These are phyloP conservation scores for Serendipita indica DNA, from an alignment of 768 basidiomycete species.

Conservation along the genomic window DNA sequence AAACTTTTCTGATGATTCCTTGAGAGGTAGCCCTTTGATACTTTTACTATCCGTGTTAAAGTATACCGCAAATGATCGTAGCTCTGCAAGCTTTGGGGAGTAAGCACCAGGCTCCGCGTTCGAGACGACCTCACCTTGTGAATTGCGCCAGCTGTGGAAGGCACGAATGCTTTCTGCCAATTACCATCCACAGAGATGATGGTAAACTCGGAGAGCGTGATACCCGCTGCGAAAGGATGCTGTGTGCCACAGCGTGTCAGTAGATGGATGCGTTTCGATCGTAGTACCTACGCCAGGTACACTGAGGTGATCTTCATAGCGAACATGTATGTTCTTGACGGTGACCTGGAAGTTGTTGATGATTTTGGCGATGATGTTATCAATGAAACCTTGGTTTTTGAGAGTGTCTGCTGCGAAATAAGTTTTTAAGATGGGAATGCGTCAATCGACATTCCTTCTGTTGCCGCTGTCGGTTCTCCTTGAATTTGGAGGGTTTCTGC, in stretches of 20 bases:
- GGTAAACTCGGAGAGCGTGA: constrained; percentile 77
- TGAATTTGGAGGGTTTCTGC: constrained; percentile 70
- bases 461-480: constrained; percentile 33
- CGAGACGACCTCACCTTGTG: constrained; percentile 50
- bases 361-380: constrained; percentile 73
- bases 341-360: constrained; percentile 95
- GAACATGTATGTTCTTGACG: constrained; percentile 86
- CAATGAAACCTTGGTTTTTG: constrained; percentile 74
- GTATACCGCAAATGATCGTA: constrained; percentile 80
- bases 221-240: constrained; percentile 89
- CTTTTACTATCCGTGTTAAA: constrained; percentile 85
- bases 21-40: constrained; percentile 49
- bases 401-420: constrained; percentile 26
- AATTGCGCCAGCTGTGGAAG: constrained; percentile 70
- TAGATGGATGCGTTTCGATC: constrained; percentile 7
- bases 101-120: not conserved
- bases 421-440: not conserved
- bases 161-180: constrained; percentile 87
- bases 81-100: constrained; percentile 50
- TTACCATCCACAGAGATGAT: constrained; percentile 76
- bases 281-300: constrained; percentile 67
- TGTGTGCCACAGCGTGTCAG: constrained; percentile 21
- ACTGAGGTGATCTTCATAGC: constrained; percentile 90
- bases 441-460: constrained; percentile 13
- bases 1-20: constrained; percentile 60